These are phyloP conservation scores for Lactifluus pinguis DNA, from an alignment of 768 basidiomycete species.

Conservation along the genomic window DNA sequence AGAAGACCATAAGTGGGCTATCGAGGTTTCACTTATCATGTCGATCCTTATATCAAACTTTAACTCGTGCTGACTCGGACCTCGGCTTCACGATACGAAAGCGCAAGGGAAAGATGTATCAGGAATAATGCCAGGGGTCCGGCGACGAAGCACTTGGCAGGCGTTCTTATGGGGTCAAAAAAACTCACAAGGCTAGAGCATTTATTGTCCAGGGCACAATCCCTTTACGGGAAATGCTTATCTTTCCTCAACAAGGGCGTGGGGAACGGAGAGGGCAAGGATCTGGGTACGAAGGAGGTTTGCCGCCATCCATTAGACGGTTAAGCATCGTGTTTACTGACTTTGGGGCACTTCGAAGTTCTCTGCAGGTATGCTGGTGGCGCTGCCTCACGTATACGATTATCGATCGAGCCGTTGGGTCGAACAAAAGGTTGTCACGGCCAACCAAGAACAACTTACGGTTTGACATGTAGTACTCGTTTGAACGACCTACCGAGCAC, in stretches of 20 bases:
- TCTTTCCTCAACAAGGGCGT: not conserved
- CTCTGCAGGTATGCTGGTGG: not conserved
- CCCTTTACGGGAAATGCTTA: not conserved
- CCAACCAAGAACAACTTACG: too few species aligned
- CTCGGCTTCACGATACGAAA: too few species aligned
- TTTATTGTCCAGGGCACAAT: not conserved
- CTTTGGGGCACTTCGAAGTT: not conserved
- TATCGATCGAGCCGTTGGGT: too few species aligned
- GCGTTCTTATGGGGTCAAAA: not conserved
- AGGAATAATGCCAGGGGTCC: conserved; percentile 9
- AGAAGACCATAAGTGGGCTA: conserved; percentile 35
- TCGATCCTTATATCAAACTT: conserved; percentile 26
- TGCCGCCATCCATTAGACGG: not conserved
- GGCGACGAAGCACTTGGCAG: conserved; percentile 1
- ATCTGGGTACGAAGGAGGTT: not conserved
- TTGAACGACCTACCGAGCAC: too few species aligned
- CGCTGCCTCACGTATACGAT: not conserved
- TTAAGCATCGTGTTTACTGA: not conserved
- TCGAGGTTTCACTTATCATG: conserved; percentile 44
- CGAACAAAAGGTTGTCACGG: not conserved
- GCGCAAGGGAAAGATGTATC: not conserved
- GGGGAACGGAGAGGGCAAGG: not conserved
- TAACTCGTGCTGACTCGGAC: not conserved
- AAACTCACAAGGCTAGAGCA: not conserved
- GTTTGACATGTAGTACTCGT: too few species aligned